phyloP scores from a whole-genome alignment of 352 stramenopile genomes.

The Phytophthora cactorum region DNA sequence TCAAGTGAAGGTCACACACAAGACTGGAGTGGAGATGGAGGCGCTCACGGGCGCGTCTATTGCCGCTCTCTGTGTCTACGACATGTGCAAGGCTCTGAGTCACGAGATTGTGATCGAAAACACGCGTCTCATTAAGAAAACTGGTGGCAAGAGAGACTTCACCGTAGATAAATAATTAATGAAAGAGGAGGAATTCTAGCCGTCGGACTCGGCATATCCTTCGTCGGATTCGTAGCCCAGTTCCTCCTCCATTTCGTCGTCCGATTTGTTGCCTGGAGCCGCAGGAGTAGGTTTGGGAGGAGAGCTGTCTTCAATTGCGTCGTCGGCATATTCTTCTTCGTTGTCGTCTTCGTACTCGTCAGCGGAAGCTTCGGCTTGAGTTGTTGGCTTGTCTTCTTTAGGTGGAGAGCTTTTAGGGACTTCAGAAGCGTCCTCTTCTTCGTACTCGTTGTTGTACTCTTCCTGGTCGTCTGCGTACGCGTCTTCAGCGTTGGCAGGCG shows the following conservation, averaged over 20 bases:
- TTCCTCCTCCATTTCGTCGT: slow-evolving; percentile 43
- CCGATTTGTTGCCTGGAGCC: slow-evolving; percentile 13
- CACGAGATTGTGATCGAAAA: slow-evolving; percentile 95
- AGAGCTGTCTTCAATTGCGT: slow-evolving; percentile 31
- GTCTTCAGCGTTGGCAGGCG: slow-evolving; percentile 15
- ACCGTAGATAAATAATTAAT: slow-evolving; percentile 15
- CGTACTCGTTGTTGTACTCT: slow-evolving; percentile 52
- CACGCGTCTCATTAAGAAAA: slow-evolving; percentile 92
- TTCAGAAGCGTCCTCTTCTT: slow-evolving; percentile 37
- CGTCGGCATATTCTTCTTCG: slow-evolving; percentile 37
- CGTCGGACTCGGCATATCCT: slow-evolving; percentile 69
- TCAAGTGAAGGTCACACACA: slow-evolving; percentile 91
- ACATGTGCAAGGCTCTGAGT: slow-evolving; percentile 98
- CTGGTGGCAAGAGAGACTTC: slow-evolving; percentile 90
- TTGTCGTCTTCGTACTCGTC: slow-evolving; percentile 36
- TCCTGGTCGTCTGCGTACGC: slow-evolving; percentile 48
- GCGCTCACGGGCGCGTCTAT: slow-evolving; percentile 94
- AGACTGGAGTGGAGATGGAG: slow-evolving; percentile 97
- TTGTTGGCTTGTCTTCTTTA: background rate
- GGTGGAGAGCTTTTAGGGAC: background rate
- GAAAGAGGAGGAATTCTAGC: slow-evolving; percentile 1
- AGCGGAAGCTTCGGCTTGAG: slow-evolving; percentile 3
- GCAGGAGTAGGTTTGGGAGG: slow-evolving; percentile 11
- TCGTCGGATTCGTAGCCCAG: slow-evolving; percentile 51
- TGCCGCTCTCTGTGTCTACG: slow-evolving; percentile 97